Conservation (phyloP, 2,329 filamentous ascomycete genomes). For the Cercospora zeae-maydis region DNA sequence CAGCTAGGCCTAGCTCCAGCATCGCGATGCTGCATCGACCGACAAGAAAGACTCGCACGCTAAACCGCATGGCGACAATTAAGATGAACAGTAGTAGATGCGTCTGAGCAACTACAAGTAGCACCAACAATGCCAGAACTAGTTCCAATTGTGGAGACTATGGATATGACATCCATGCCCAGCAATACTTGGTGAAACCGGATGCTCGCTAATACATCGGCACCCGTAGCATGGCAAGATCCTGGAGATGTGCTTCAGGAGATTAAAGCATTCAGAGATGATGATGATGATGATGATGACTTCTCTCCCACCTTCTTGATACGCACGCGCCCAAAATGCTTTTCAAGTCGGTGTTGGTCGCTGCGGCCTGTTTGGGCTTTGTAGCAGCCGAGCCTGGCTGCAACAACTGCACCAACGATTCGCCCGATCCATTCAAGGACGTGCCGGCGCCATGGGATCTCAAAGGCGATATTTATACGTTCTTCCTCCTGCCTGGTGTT, state of each 20-base stretch:
- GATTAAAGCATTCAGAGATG: background rate
- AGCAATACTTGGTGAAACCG: background rate
- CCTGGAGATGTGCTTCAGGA: background rate
- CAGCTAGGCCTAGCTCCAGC: too few species aligned
- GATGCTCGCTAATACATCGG: background rate
- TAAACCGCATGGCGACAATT: too few species aligned
- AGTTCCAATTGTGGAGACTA: background rate
- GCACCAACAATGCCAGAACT: background rate
- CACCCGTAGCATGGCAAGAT: background rate
- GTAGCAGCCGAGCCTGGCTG: slow-evolving; percentile 1
- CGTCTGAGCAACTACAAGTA: background rate
- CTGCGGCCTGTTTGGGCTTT: background rate
- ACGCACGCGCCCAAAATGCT: background rate
- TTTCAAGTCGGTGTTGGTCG: background rate
- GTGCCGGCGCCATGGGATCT: slow-evolving; percentile 15
- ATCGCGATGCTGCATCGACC: too few species aligned
- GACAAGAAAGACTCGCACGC: too few species aligned
- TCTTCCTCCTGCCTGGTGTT: background rate
- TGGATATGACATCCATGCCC: background rate
- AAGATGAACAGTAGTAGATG: background rate
- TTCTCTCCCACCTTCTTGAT: background rate
- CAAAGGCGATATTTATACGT: slow-evolving; percentile 12
- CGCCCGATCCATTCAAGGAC: slow-evolving; percentile 8
- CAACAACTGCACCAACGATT: slow-evolving; percentile 19
- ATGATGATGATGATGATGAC: background rate